phyloP scores from a whole-genome alignment of 441 rosid species.

The Manihot esculenta region DNA sequence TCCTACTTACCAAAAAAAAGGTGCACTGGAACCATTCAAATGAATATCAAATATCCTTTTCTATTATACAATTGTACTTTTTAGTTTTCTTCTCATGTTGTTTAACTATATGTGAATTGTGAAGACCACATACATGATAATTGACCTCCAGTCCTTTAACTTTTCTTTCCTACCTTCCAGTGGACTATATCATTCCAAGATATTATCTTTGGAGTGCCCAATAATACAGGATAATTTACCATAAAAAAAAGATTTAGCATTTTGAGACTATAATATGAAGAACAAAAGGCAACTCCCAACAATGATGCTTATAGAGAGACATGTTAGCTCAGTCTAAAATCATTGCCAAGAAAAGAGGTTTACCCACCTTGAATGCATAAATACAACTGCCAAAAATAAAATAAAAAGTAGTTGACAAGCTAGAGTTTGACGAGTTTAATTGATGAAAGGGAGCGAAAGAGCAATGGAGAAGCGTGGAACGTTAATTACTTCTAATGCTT shows the following conservation, averaged over 20 bases:
- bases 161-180: neutral
- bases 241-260: neutral
- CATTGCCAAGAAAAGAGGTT: neutral
- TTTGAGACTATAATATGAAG: neutral
- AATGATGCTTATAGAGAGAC: neutral
- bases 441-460: neutral
- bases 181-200: neutral
- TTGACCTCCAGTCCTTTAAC: neutral
- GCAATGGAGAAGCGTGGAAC: neutral
- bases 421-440: constrained; percentile 1
- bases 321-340: neutral
- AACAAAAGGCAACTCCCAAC: neutral
- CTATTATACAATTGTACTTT: neutral
- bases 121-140: neutral
- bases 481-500: neutral
- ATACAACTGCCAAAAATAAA: neutral
- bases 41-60: neutral
- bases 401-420: neutral
- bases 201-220: neutral
- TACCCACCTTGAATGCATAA: neutral
- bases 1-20: neutral
- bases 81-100: neutral
- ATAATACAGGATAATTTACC: neutral
- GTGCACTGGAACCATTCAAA: neutral
- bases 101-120: neutral